Percentiles rank a stretch among this genome's conserved stretches.
phyloP scores from a whole-genome alignment of 371 early-diverging fungal genomes.

The Phascolomyces articulosus region DNA sequence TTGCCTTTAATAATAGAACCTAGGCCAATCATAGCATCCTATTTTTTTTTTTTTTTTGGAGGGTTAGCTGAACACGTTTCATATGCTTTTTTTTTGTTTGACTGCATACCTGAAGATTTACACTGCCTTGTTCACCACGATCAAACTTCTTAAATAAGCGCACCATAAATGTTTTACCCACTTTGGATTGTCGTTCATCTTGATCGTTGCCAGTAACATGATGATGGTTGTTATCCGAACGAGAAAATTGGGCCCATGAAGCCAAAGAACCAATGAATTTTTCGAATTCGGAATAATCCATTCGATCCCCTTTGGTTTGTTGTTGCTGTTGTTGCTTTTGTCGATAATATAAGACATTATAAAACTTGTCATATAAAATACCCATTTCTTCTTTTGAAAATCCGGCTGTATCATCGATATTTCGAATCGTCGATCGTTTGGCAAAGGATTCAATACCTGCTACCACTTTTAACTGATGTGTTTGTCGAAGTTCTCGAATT shows the following conservation, averaged over 20 bases:
- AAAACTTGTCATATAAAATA: slow-evolving; percentile 90
- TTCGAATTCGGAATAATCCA: slow-evolving; percentile 42
- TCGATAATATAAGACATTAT: slow-evolving; percentile 79
- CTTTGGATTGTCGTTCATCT: slow-evolving; percentile 34
- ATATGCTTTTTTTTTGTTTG: not conserved
- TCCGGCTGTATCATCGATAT: slow-evolving; percentile 70
- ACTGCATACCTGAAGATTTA: slow-evolving; percentile 61
- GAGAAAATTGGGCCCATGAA: slow-evolving; percentile 35
- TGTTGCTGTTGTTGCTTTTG: slow-evolving; percentile 41
- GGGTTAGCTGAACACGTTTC: too few relatives aligned
- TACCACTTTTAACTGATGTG: slow-evolving; percentile 89
- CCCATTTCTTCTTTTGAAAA: slow-evolving; percentile 88
- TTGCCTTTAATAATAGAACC: slow-evolving; percentile 81
- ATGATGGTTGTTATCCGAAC: not conserved
- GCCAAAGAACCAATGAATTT: slow-evolving; percentile 38
- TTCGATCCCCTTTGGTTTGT: slow-evolving; percentile 19
- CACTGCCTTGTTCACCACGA: slow-evolving; percentile 51
- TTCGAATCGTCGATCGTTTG: slow-evolving; percentile 86
- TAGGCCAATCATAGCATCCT: slow-evolving; percentile 83
- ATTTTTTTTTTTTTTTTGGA: slow-evolving; percentile 9
- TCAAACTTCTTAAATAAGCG: slow-evolving; percentile 66
- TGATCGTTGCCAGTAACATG: slow-evolving; percentile 14
- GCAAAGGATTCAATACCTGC: slow-evolving; percentile 93
- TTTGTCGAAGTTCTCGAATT: slow-evolving; percentile 81
- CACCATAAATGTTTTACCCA: slow-evolving; percentile 49